Percentiles rank a stretch among this genome's conserved stretches.
These are phyloP conservation scores for Funneliformis mosseae DNA, from an alignment of 192 early-diverging fungal genomes.

Conservation along the genomic window DNA sequence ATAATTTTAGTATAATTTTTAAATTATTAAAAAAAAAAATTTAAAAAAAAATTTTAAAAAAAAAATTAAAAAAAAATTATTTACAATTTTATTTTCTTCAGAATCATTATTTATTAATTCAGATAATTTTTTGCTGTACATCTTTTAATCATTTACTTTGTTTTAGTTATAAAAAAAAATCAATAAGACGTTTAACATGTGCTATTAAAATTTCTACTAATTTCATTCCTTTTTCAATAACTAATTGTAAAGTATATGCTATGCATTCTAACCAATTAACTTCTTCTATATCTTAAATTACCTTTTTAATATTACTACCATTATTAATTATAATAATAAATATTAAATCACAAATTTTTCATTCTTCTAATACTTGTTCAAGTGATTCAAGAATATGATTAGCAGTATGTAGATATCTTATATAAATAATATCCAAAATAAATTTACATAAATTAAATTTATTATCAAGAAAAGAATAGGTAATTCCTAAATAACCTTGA, in stretches of 20 bases:
- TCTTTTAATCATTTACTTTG: background rate
- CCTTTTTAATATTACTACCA: too few species aligned
- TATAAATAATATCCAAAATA: too few species aligned
- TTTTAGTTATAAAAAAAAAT: background rate
- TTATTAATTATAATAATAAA: too few species aligned
- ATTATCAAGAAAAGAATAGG: too few species aligned
- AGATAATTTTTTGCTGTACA: background rate
- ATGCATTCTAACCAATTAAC: background rate
- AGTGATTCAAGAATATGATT: too few species aligned
- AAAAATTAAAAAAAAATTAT: background rate
- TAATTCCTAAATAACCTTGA: too few species aligned
- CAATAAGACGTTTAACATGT: background rate
- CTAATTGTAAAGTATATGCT: background rate
- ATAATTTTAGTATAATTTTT: background rate
- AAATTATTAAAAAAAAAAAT: background rate
- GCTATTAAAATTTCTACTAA: background rate
- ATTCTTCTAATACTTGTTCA: too few species aligned
- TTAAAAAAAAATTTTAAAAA: background rate
- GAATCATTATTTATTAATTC: background rate
- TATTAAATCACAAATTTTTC: too few species aligned
- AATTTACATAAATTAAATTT: too few species aligned
- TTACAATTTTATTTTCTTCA: background rate
- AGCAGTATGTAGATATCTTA: too few species aligned
- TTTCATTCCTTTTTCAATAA: background rate
- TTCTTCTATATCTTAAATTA: background rate